phyloP scores from a whole-genome alignment of 2,329 filamentous ascomycete genomes.

The Fusarium continuum region DNA sequence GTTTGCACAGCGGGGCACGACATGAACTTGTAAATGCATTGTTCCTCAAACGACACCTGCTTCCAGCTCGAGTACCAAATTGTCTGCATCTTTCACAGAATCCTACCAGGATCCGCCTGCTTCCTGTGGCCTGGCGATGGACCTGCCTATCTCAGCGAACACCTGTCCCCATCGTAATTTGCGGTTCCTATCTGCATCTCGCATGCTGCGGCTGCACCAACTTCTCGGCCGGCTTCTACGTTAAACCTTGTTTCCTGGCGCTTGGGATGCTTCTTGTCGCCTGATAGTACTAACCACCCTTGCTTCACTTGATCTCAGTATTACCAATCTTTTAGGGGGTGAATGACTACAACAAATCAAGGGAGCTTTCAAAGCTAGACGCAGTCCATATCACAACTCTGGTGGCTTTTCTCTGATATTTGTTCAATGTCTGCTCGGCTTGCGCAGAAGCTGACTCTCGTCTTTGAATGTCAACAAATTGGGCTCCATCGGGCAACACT shows the following conservation, averaged over 20 bases:
- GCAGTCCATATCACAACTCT: not conserved
- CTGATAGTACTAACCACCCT: not conserved
- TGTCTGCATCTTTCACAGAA: not conserved
- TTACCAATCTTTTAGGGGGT: not conserved
- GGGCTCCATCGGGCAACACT: not conserved
- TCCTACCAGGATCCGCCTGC: not conserved
- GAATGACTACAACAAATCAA: not conserved
- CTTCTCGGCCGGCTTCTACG: constrained; percentile 15
- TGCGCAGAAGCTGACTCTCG: not conserved
- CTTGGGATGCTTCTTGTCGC: constrained; percentile 8
- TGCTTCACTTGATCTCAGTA: not conserved
- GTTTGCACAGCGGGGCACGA: not conserved
- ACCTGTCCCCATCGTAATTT: constrained; percentile 3
- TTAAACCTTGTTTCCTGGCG: constrained; percentile 2
- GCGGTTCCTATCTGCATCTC: not conserved
- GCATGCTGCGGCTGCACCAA: constrained; percentile 16
- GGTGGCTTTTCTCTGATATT: no score
- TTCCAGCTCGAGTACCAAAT: constrained; percentile 5
- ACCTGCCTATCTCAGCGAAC: not conserved
- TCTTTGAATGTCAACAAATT: not conserved
- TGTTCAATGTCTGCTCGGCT: no score
- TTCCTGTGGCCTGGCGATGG: not conserved
- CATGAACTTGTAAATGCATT: constrained; percentile 5
- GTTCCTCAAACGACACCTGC: not conserved
- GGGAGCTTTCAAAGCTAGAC: not conserved